Base-by-base conservation (phyloP, 192 early-diverging fungal genomes). In the Coemansia sp. region DNA sequence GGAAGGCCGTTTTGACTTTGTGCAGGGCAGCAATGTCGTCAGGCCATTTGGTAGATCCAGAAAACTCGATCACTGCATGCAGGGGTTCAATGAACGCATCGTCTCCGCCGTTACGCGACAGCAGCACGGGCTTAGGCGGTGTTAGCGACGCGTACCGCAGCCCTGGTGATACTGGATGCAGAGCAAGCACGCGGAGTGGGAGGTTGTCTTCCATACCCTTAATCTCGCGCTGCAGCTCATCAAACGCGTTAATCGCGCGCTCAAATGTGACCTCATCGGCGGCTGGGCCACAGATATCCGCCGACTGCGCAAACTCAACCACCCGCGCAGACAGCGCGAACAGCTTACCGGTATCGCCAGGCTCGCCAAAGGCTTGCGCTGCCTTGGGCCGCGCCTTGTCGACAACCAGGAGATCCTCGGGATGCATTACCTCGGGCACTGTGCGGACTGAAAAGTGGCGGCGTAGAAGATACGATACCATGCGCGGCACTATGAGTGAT, bases 1-100 rank as follows among this genome's bases (percentile, higher is more conserved):
- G 87, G 63, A 97, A 94, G 9, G 96, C 95, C 0, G 84, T 70
- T 75, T 99, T 99, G 83, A 95, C 87, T 43, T 91, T 89, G 83
- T 95, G 90, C 58, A 99, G 85, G 7, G 95, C 93, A 3, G 70
- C 75, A 2, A 96, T 74, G 59, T 97, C 91, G 77, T 92, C 89
- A 17, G 96, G 95, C 94, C 95, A 99, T 68, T 91, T 88, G 34
- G 73, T 81, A 10, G 92, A 92, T 9, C 75, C 59, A 60, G 95
- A 91, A 77, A 99, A 91, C 67, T 93, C 90, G 46, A 99, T 82
- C 9, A 90, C 58, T 5, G 93, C 86, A 32, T 93, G 90, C 61
- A 94, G 77, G 11, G 89, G 87, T 61, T 88, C 87, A 33, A 90
- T 81, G 61, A 76, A 91, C 23, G 68, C 50, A 50, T 70, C 86